phyloP scores from a whole-genome alignment of 2,329 filamentous ascomycete species.

The Venturiaceae sp. region DNA sequence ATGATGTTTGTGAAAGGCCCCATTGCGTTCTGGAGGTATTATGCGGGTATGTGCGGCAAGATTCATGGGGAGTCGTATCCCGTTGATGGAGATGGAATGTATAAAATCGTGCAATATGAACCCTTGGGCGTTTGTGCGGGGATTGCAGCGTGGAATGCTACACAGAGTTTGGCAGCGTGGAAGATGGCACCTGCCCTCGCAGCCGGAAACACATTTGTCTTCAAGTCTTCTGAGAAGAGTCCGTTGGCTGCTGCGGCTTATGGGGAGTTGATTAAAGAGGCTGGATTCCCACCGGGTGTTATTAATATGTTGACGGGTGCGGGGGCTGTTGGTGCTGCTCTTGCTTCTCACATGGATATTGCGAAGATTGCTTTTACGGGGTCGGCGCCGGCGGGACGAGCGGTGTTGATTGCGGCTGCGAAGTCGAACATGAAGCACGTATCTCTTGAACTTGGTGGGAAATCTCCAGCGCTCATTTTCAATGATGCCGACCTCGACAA shows the following conservation, averaged over 20 bases:
- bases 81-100: not conserved
- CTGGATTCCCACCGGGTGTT: constrained; percentile 30
- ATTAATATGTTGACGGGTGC: constrained; percentile 23
- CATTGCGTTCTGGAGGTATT: constrained; percentile 1
- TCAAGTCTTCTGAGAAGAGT: constrained; percentile 20
- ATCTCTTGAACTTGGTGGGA: constrained; percentile 37
- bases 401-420: constrained; percentile 29
- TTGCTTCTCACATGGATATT: constrained; percentile 31
- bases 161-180: constrained; percentile 3
- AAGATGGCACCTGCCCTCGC: constrained; percentile 22
- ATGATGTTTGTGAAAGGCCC: no score
- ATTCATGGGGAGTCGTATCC: constrained; percentile 3
- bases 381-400: constrained; percentile 23
- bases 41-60: constrained; percentile 7
- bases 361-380: constrained; percentile 34
- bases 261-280: constrained; percentile 21
- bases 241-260: constrained; percentile 15
- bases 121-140: constrained; percentile 17
- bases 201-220: constrained; percentile 19
- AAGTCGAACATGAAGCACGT: constrained; percentile 35
- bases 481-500: constrained; percentile 38
- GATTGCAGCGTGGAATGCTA: constrained; percentile 1
- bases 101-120: constrained; percentile 11
- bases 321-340: constrained; percentile 19
- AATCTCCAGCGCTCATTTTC: constrained; percentile 35